These are phyloP conservation scores for Cokeromyces recurvatus DNA, from an alignment of 371 early-diverging fungal genomes.

Conservation along the genomic window DNA sequence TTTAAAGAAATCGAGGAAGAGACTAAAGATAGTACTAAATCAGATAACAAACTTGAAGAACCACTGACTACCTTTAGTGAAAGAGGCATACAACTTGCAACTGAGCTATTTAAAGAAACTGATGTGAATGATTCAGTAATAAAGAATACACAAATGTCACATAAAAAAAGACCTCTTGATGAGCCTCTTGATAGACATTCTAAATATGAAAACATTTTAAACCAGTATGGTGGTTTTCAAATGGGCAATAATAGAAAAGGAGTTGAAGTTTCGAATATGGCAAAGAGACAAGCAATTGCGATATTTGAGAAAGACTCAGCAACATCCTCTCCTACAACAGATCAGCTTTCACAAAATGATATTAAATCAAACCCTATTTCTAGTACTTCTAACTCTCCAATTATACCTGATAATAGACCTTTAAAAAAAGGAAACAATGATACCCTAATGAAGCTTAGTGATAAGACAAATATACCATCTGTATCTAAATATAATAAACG, in stretches of 20 bases:
- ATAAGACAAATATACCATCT: too few species aligned
- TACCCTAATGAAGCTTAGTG: conserved; percentile 1
- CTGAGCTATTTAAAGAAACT: too few species aligned
- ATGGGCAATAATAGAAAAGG: conserved; percentile 8
- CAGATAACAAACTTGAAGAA: too few species aligned
- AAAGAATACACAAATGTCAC: not conserved
- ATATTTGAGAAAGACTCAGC: conserved; percentile 10
- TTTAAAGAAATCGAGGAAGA: not conserved
- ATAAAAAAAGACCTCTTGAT: not conserved
- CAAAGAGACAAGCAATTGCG: conserved; percentile 22
- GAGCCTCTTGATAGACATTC: conserved; percentile 1
- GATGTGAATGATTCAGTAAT: too few species aligned
- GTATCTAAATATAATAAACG: too few species aligned
- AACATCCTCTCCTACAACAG: not conserved
- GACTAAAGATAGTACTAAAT: too few species aligned
- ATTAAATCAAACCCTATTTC: too few species aligned
- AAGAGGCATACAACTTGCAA: too few species aligned
- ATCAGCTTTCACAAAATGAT: too few species aligned
- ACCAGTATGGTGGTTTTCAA: conserved; percentile 24
- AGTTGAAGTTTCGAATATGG: conserved; percentile 16
- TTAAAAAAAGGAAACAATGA: not conserved
- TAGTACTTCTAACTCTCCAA: too few species aligned
- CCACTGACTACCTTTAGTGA: too few species aligned
- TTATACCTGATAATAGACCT: not conserved
- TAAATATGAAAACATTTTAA: conserved; percentile 18